These are phyloP conservation scores for Picea abies DNA, from an alignment of 83 land plant species.

Conservation along the genomic window DNA sequence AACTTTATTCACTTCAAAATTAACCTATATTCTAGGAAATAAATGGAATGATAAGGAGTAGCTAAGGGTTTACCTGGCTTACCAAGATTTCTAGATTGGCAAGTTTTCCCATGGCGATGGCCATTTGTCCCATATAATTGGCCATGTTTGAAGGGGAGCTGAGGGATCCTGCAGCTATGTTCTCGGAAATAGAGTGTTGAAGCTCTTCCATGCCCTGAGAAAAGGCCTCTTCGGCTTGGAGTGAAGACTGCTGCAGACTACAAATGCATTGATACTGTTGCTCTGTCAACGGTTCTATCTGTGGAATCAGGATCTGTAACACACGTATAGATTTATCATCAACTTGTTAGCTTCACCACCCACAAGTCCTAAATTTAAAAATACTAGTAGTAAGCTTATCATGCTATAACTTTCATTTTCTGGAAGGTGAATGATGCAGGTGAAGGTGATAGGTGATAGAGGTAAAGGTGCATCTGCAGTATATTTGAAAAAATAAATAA, in stretches of 20 bases:
- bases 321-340: no score
- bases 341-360: no score
- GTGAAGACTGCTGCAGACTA: conserved; percentile 73
- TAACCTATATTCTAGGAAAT: background rate
- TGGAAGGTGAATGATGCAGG: no score
- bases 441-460: no score
- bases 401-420: no score
- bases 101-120: conserved; percentile 75
- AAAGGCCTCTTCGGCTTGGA: conserved; percentile 74
- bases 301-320: conserved; percentile 38
- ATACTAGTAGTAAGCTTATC: no score
- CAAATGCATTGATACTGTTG: conserved; percentile 66
- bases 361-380: no score
- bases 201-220: conserved; percentile 85
- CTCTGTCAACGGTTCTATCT: conserved; percentile 74
- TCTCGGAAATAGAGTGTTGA: conserved; percentile 71
- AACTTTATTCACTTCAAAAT: background rate
- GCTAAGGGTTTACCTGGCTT: conserved; percentile 51
- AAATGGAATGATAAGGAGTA: background rate
- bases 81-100: conserved; percentile 67
- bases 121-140: conserved; percentile 80
- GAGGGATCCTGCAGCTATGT: conserved; percentile 47
- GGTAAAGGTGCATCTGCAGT: no score
- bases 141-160: conserved; percentile 55
- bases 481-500: no score